phyloP scores from a whole-genome alignment of 1,284 basidiomycete genomes.

The Grifola frondosa region DNA sequence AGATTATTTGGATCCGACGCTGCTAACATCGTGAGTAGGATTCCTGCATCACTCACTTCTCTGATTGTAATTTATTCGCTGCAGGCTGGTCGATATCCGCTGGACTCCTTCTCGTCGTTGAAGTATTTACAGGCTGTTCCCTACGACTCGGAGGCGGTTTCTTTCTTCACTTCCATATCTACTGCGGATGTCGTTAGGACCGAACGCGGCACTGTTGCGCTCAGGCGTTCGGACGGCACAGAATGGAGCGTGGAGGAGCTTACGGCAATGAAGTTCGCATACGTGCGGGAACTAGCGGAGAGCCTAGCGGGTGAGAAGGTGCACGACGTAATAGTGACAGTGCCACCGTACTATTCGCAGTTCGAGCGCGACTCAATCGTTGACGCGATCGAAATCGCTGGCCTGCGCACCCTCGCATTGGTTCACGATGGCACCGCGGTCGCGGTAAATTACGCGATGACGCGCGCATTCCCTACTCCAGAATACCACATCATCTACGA shows the following conservation, averaged over 20 bases:
- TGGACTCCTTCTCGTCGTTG: conserved; percentile 83
- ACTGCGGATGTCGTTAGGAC: conserved; percentile 59
- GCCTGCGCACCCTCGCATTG: conserved; percentile 79
- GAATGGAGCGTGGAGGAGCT: conserved; percentile 89
- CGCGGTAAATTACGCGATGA: conserved; percentile 96
- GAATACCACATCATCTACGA: conserved; percentile 95
- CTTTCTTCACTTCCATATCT: conserved; percentile 69
- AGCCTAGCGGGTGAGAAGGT: conserved; percentile 74
- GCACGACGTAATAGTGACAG: conserved; percentile 80
- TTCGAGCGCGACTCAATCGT: conserved; percentile 86
- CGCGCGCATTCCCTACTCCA: conserved; percentile 76
- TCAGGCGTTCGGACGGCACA: conserved; percentile 58
- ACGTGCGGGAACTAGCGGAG: conserved; percentile 89
- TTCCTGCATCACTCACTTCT: conserved; percentile 4
- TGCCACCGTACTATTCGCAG: conserved; percentile 86
- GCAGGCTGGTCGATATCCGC: conserved; percentile 88
- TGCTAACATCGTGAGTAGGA: conserved; percentile 71
- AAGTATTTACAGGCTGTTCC: conserved; percentile 86
- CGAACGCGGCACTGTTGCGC: conserved; percentile 56
- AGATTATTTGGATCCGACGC: conserved; percentile 89
- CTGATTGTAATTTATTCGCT: conserved; percentile 6
- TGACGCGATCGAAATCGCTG: conserved; percentile 90
- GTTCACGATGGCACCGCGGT: conserved; percentile 94
- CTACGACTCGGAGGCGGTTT: conserved; percentile 58
- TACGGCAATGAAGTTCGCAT: conserved; percentile 91